Conservation (phyloP, 306 rosid species). For the Citrullus colocynthis region DNA sequence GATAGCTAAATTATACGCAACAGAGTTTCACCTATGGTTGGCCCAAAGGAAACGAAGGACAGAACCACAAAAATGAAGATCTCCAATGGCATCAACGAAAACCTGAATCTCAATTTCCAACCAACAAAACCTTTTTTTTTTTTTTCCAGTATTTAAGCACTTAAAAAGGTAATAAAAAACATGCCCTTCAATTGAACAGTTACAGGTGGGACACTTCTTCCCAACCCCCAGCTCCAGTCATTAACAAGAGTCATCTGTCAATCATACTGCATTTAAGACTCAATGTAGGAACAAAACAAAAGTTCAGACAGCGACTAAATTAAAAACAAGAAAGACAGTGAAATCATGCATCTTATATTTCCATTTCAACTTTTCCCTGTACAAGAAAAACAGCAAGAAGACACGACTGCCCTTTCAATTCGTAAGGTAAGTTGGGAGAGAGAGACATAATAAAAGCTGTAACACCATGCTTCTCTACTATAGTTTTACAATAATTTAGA, state of each 20-base stretch:
- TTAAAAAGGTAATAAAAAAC: too few species aligned
- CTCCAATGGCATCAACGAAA: too few species aligned
- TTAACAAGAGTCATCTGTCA: neutral
- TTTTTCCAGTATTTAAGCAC: too few species aligned
- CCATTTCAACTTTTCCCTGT: neutral
- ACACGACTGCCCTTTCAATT: neutral
- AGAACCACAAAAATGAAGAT: too few species aligned
- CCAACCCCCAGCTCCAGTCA: neutral
- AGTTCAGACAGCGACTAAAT: neutral
- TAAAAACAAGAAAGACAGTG: neutral
- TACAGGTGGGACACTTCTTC: neutral
- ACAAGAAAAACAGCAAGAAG: constrained; percentile 9
- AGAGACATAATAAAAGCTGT: neutral
- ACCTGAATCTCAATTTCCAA: too few species aligned
- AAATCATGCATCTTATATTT: neutral
- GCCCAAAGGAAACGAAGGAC: too few species aligned
- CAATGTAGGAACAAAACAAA: neutral
- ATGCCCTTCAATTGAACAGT: neutral
- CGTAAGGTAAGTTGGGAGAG: neutral
- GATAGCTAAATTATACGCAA: too few species aligned
- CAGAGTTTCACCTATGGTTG: too few species aligned
- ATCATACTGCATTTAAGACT: neutral
- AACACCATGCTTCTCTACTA: neutral
- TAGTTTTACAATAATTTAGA: neutral
- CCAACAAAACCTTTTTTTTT: too few species aligned